Evolutionary conservation across 805 yeast genomes (phyloP), one percentile per base, ranked within the genome.

Genomic region (Candida michaelii): DNA sequence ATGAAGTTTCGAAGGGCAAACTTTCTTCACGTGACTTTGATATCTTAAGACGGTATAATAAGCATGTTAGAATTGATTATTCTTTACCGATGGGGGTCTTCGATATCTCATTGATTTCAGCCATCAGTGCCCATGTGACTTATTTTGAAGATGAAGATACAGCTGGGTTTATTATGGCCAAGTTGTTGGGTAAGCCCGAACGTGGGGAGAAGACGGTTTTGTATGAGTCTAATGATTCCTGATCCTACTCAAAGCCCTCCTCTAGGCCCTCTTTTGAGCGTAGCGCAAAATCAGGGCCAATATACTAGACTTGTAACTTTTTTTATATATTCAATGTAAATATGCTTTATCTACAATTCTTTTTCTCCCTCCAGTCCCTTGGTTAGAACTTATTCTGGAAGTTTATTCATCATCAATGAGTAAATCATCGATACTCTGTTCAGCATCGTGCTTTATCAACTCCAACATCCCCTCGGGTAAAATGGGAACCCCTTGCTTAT

Each of bases 381-480:
- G n/a, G n/a, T n/a, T n/a, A n/a, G n/a, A n/a, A n/a, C n/a, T n/a
- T n/a, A n/a, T n/a, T n/a, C n/a, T n/a, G n/a, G n/a, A n/a, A n/a
- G 25, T 6, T 23, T 23, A 23, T 6, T 23, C 25, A n/a, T 27
- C 32, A 24, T 36, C 45, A 11, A 47, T 40, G 39, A 78, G 65
- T 54, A 85, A 73, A 54, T 85, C 93, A 50, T 86, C 93, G 24
- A 87, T 72, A 25, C 83, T 78, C 64, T 89, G 89, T 50, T 87
- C 90, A 2, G 95, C 82, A 56, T 91, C 99, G 50, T 78, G 78
- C 58, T 83, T 82, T 55, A 91, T 91, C 59, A 91, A 74, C 24
- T 83, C 83, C 43, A 88, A 67, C 98, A 91, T 91, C 0, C 98
- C 98, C 43, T 77, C 76, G 0, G 99, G 99, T 56, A 91, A 71